Conservation (phyloP, 192 early-diverging fungal species). For the Podila minutissima region DNA sequence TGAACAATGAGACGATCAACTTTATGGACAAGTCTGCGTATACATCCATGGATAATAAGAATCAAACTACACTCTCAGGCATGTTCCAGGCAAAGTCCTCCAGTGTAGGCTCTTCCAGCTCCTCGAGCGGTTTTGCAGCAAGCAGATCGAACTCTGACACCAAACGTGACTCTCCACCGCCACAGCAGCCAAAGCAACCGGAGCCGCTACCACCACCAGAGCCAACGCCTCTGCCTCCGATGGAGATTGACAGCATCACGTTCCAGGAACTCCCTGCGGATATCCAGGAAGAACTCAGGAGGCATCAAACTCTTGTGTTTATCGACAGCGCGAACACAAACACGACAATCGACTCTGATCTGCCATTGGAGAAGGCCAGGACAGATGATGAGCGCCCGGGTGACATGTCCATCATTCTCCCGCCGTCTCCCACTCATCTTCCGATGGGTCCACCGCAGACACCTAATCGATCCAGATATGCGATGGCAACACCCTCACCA, state of each 20-base stretch:
- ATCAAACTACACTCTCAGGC: conserved; percentile 32
- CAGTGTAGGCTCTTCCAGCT: neutral
- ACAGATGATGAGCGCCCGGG: neutral
- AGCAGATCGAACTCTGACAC: neutral
- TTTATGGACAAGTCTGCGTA: conserved; percentile 16
- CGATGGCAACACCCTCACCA: no score
- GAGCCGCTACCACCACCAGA: no score
- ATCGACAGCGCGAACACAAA: neutral
- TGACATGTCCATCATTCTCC: neutral
- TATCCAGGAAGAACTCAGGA: conserved; percentile 48
- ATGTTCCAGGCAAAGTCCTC: conserved; percentile 33
- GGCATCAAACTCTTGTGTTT: conserved; percentile 22
- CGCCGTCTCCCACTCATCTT: neutral
- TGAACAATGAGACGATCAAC: conserved; percentile 43
- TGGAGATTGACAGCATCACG: conserved; percentile 40
- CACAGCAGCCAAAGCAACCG: neutral
- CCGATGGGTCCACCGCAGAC: no score
- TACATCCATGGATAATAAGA: conserved; percentile 11
- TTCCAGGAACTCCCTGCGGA: conserved; percentile 51
- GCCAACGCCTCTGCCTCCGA: neutral
- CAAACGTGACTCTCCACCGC: no score
- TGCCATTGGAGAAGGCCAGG: neutral
- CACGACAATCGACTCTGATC: neutral
- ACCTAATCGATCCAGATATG: no score
- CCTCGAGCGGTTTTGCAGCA: neutral